A percentile compares a stretch with the other conserved stretches of the same genome.
Conservation (phyloP, 495 filamentous ascomycete genomes). For the Lophiostoma macrostomum region DNA sequence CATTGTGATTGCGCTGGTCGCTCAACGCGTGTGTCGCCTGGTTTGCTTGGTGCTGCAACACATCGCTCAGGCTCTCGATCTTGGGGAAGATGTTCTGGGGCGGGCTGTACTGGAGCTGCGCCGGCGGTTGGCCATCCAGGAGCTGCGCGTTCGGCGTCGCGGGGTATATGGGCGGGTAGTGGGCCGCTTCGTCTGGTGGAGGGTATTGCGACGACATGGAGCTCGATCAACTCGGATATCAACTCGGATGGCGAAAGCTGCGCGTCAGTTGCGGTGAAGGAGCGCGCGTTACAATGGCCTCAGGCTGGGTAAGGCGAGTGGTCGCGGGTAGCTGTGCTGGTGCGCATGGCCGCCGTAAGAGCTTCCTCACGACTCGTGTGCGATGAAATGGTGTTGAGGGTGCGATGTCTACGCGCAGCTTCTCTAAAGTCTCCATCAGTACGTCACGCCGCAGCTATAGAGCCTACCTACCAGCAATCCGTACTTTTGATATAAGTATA, state of each 20-base stretch:
- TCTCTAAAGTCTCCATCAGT: not conserved
- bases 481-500: too few relatives aligned
- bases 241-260: not conserved
- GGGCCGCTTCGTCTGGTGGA: constrained; percentile 18
- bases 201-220: constrained; percentile 25
- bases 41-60: constrained; percentile 31
- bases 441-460: not conserved
- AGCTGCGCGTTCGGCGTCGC: constrained; percentile 19
- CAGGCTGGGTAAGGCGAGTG: too few relatives aligned
- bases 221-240: not conserved
- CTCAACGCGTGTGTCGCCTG: constrained; percentile 31
- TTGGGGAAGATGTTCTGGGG: constrained; percentile 31
- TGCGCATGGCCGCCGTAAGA: too few relatives aligned
- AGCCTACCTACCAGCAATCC: not conserved
- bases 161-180: constrained; percentile 30
- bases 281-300: too few relatives aligned
- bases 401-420: too few relatives aligned
- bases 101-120: constrained; percentile 24
- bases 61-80: constrained; percentile 29
- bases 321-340: too few relatives aligned
- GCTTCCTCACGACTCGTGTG: too few relatives aligned
- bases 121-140: constrained; percentile 20
- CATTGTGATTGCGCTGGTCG: constrained; percentile 9
- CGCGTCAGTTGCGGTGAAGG: not conserved
- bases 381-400: constrained; percentile 3